Evolutionary conservation across 2,329 filamentous ascomycete genomes (phyloP), one percentile per base, ranked within the genome.

Genomic region (Falciphora oryzae): DNA sequence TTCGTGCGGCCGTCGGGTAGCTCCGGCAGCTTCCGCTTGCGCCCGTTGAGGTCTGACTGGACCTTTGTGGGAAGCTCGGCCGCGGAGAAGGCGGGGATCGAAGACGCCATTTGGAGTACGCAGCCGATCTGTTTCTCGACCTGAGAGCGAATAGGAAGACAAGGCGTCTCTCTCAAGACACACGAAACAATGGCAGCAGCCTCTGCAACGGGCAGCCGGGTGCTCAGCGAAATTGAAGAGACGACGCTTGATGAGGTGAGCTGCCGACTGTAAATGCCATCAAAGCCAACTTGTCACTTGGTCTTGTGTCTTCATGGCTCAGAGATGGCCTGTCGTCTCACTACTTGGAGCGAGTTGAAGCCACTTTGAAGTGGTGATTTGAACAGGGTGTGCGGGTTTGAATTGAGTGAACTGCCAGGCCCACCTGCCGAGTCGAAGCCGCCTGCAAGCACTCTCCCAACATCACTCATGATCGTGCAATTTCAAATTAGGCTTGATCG

Each of bases 171-270:
- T 32, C 8, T 35, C 32, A 11, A 8, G 32, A 35, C 32, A 14
- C 8, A 31, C 72, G 71, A 74, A 66, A 66, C 69, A 6, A 65
- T 70, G 67, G 76, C 77, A 69, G 78, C 68, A 4, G 69, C 80
- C 64, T 76, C 75, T 61, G 73, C 73, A 31, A 75, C 79, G 8
- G 85, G 86, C 27, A 76, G 76, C 57, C 73, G 80, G 65, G 64
- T 88, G 64, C 73, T 89, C 61, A 77, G 74, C 4, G 84, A 88
- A 70, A 75, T 87, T 62, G 83, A 85, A 69, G 82, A 85, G 73
- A 77, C 75, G 66, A 86, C 77, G 71, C 75, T 89, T 57, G 84
- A 88, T 71, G 82, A 87, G 80, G 86, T 89, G 68, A 35, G 70
- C 25, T 61, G 44, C 7, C 22, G 10, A 11, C n/a, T 14, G 10